A percentile compares a stretch with the other conserved stretches of the same genome.
These are phyloP conservation scores for Mortierella sp. DNA, from an alignment of 371 early-diverging fungal species.

Conservation along the genomic window DNA sequence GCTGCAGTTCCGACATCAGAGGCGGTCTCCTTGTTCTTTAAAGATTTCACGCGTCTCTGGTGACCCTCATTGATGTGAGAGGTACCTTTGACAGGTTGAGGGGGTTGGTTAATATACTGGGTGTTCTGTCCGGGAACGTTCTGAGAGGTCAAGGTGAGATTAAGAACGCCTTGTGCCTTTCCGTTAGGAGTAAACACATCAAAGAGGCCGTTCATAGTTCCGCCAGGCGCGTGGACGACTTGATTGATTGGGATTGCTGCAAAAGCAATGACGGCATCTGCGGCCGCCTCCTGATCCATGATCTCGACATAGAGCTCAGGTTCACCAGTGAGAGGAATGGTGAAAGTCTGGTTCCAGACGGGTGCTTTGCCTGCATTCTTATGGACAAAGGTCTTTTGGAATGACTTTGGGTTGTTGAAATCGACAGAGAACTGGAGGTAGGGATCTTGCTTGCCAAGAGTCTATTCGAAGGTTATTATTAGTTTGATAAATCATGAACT, in stretches of 20 bases:
- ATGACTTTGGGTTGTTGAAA: conserved; percentile 59
- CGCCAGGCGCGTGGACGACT: conserved; percentile 64
- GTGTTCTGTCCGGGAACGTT: conserved; percentile 64
- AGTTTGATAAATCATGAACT: background rate
- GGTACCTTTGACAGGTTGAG: conserved; percentile 57
- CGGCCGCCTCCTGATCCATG: conserved; percentile 64
- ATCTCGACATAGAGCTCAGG: conserved; percentile 69
- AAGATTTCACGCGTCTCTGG: conserved; percentile 63
- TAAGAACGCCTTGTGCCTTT: conserved; percentile 62
- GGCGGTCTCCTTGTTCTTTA: conserved; percentile 61
- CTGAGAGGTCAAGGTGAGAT: conserved; percentile 61
- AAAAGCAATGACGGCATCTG: conserved; percentile 68
- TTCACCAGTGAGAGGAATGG: conserved; percentile 60
- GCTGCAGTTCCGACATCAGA: conserved; percentile 63
- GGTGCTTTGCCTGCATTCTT: conserved; percentile 67
- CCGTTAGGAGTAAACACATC: conserved; percentile 62
- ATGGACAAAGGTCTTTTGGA: conserved; percentile 67
- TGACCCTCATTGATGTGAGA: conserved; percentile 65
- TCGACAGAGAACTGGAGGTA: conserved; percentile 66
- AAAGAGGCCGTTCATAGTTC: conserved; percentile 63
- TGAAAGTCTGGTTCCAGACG: conserved; percentile 71
- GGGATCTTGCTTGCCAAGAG: conserved; percentile 71
- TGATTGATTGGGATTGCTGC: conserved; percentile 72
- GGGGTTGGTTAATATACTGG: conserved; percentile 16
- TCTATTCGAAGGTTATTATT: background rate